phyloP scores from a whole-genome alignment of 2,329 filamentous ascomycete genomes.

The Periglandula ipomoeae region DNA sequence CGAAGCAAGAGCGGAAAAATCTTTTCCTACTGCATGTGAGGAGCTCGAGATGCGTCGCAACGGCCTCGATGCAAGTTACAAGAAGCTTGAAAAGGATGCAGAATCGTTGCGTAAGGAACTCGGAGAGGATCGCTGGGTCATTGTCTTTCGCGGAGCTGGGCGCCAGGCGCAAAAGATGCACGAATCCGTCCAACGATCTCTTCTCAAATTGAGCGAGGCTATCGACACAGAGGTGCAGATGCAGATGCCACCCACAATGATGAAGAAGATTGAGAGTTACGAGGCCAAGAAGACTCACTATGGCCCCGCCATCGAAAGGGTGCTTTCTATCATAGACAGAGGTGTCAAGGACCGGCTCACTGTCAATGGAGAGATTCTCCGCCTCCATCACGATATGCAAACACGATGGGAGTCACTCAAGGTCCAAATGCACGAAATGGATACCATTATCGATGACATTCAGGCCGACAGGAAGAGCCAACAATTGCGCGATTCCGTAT shows the following conservation, averaged over 20 bases:
- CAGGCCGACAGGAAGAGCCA: conserved; percentile 54
- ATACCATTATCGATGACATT: conserved; percentile 65
- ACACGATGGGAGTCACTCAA: conserved; percentile 72
- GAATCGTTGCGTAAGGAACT: conserved; percentile 83
- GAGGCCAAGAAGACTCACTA: conserved; percentile 94
- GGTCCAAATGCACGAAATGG: conserved; percentile 67
- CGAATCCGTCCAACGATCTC: conserved; percentile 83
- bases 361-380: conserved; percentile 89
- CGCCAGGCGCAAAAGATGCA: conserved; percentile 94
- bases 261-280: conserved; percentile 84
- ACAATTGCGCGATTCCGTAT: conserved; percentile 84
- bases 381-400: conserved; percentile 77
- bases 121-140: conserved; percentile 90
- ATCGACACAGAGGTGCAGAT: conserved; percentile 67
- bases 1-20: conserved; percentile 61
- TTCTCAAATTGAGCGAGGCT: conserved; percentile 70
- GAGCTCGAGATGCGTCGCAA: conserved; percentile 71
- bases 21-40: conserved; percentile 85
- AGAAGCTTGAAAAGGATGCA: conserved; percentile 80
- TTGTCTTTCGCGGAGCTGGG: conserved; percentile 89
- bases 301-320: conserved; percentile 82
- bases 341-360: conserved; percentile 94
- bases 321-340: conserved; percentile 86
- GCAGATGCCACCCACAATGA: conserved; percentile 58
- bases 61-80: conserved; percentile 75